Evolutionary conservation across 148 eudicot species (phyloP), one percentile per base, ranked within the genome.

Genomic region (Limonium bicolor): DNA sequence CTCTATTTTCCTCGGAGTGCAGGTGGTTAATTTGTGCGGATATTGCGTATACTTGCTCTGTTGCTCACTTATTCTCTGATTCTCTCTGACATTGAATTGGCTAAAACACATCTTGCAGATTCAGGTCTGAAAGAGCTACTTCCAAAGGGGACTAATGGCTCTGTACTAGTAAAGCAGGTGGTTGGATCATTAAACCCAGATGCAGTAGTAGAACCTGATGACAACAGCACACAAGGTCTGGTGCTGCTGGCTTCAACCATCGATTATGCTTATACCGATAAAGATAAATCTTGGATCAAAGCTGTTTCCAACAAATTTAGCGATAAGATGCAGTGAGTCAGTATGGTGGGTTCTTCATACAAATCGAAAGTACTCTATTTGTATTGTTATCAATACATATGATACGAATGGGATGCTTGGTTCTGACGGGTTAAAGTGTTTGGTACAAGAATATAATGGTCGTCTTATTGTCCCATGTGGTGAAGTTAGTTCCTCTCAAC

Each of bases 291-390:
- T 22, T 90, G 99, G 95, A 71, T 81, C 49, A 60, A 68, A 64
- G 88, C 99, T 48, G 58, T 84, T 27, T 73, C 88, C 23, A 76
- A 69, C 61, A 90, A 84, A 62, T 90, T 79, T 54, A 48, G 56
- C 65, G 76, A 67, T 63, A 50, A 48, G n/a, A n/a, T n/a, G n/a
- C n/a, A n/a, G n/a, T n/a, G n/a, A n/a, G n/a, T n/a, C n/a, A n/a
- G n/a, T n/a, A n/a, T n/a, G n/a, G n/a, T n/a, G n/a, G n/a, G n/a
- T n/a, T n/a, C n/a, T n/a, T n/a, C n/a, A n/a, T n/a, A n/a, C n/a
- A n/a, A n/a, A n/a, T n/a, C n/a, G n/a, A n/a, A n/a, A n/a, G n/a
- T n/a, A n/a, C n/a, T n/a, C n/a, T n/a, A n/a, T n/a, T n/a, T n/a
- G n/a, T n/a, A n/a, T n/a, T n/a, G n/a, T n/a, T n/a, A n/a, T n/a